Base-by-base conservation (phyloP, 495 filamentous ascomycete species). In the Bacidia gigantensis region DNA sequence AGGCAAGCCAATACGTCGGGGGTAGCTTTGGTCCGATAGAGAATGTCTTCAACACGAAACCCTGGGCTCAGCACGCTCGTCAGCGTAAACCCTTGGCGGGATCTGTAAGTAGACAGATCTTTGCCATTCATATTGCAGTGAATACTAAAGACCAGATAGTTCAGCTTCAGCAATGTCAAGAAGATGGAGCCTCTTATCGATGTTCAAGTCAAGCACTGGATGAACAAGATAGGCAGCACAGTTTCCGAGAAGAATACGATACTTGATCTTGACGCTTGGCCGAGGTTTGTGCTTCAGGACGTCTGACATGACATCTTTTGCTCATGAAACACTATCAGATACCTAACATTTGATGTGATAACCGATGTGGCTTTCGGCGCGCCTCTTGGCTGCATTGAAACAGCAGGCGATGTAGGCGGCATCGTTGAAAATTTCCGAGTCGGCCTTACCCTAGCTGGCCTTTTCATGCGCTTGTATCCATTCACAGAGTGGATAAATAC, bases 341-440 rank as follows among this genome's bases (percentile, higher is more conserved):
- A 65, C 49, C 74, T 78, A 59, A 76, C 78, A 3, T 76, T 83
- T 56, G 83, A 86, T 56, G 70, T 80, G 1, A 79, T 86, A 51
- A 75, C 74, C 11, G 75, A 83, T 55, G 66, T 85, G 29, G 78
- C 75, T 9, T 81, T 81, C 58, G 80, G 80, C 11, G 65, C 72
- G 26, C 70, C 80, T 0, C 71, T 85, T 20, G 81, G 82, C 12
- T 83, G 77, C 57, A 65, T 84, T 2, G 68, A 74, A 40, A 69
- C 68, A 49, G 80, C 78, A 24, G 63, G 67, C 3, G 82, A 86
- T 58, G 67, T 77, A 26, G 68, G 72, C 35, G 69, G 73, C 22
- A 68, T 83, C 7, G 73, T 80, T 41, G 64, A 72, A 42, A 65
- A 67, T 1, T 72, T 79, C 56, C 71, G 78, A 45, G 67, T 69